A percentile compares a stretch with the other conserved stretches of the same genome.
Conservation (phyloP, 305 asterid genomes). For the Fraxinus ornus region DNA sequence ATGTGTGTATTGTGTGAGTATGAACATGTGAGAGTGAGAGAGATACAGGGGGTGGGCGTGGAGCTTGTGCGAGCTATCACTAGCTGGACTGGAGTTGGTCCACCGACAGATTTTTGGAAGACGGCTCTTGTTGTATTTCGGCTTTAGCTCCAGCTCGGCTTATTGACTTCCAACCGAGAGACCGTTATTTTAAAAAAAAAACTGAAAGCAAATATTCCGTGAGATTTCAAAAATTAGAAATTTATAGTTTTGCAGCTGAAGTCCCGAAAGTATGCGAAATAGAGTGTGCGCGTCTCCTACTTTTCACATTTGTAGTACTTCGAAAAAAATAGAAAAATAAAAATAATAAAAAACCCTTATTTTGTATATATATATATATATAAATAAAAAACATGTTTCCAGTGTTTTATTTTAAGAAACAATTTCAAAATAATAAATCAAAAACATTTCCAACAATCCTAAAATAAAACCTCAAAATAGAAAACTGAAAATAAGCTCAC, state of each 20-base stretch:
- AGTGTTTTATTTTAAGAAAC: not conserved
- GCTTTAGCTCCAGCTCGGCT: conserved; percentile 12
- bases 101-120: conserved; percentile 43
- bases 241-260: not conserved
- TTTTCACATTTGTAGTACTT: not conserved
- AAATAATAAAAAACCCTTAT: not conserved
- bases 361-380: no score
- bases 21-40: conserved; percentile 20
- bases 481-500: no score
- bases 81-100: conserved; percentile 13
- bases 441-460: not conserved
- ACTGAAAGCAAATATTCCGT: not conserved
- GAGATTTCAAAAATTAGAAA: not conserved
- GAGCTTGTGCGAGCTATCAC: not conserved
- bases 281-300: not conserved
- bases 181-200: not conserved
- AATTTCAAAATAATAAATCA: not conserved
- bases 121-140: conserved; percentile 28
- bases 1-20: not conserved
- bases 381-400: not conserved
- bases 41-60: conserved; percentile 7
- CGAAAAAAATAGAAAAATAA: not conserved
- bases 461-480: no score
- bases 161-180: not conserved
- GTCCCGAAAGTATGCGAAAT: not conserved